Evolutionary conservation across 2,329 filamentous ascomycete genomes (phyloP), one percentile per base, ranked within the genome.

Genomic region (Hypoxylon sp.): DNA sequence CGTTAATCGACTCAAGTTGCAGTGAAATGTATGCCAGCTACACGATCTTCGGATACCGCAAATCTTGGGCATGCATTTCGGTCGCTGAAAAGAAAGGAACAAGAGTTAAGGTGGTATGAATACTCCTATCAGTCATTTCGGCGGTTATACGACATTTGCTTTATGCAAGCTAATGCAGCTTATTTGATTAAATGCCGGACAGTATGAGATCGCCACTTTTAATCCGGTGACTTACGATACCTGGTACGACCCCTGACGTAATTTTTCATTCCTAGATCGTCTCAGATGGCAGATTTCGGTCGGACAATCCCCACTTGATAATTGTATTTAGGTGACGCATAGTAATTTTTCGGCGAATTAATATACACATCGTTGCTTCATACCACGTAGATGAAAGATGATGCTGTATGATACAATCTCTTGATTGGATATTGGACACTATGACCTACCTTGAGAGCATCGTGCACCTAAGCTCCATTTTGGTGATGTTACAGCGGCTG

Each of bases 401-500:
- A 10, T 47, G 54, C 35, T 19, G 54, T 35, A 31, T 44, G 53
- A 47, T 5, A 26, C 26, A 26, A 11, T 17, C 13, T 33, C 19
- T 57, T 19, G 5, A 47, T 50, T n/a, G 13, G 33, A 8, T 13
- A 5, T 26, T 9, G 31, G 37, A 19, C 10, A 24, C 13, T 44
- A 17, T 13, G 31, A 65, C 55, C 31, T 59, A 31, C 62, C 35
- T 8, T 4, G 44, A 65, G 17, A 50, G 62, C 3, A 44, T 51
- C 1, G 55, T 50, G 42, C 22, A 50, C n/a, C 22, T 11, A 26
- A 19, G 14, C 17, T 42, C 35, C 39, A 37, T 64, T 59, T 42
- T 29, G 17, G 31, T 53, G 39, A 54, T 33, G 55, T 54, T 58
- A 35, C 61, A 59, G 26, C 46, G 31, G 55, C 52, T 63, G 33